Evolutionary conservation across 169 alveolate species (phyloP), one percentile per base, ranked within the genome.

Genomic region (Babesia divergens): DNA sequence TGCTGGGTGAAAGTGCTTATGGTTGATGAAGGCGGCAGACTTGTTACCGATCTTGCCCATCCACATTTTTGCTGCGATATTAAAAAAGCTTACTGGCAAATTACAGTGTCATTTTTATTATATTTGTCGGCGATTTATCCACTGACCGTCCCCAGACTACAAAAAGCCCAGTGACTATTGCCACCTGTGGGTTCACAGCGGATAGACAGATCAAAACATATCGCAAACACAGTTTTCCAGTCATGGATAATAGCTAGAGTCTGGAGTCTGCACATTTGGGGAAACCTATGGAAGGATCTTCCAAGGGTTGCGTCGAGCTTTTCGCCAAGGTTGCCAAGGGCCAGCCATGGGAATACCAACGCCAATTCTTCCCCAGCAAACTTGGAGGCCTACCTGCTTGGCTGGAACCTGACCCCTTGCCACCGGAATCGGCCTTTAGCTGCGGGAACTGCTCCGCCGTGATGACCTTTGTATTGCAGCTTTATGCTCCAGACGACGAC

Each of bases 1-100:
- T 40, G 97, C 97, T 32, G 99, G 98, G 79, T 96, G 99, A 75
- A 94, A 94, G 67, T 91, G 96, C 82, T 94, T 94, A 82, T 94
- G 97, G 82, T 91, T 91, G 81, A 94, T 89, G 70, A 94, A 94
- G 42, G 95, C 93, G 22, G 97, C 94, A 37, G 96, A 89, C 74
- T 94, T 94, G 66, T 91, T 91, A 14, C 97, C 96, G 51, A 94
- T 93, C 81, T 91, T 93, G 70, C 93, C 92, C 75, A 92, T 91
- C 95, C 94, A 91, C 96, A 92, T 92, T 56, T 82, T 89, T 59
- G n/a, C 59, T 43, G 59, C 59, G 59, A 62, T 62, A 47, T 46
- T 29, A 32, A 8, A 56, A 8, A 56, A 7, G 31, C 6, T 26
- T 52, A 7, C 20, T 52, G n/a, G n/a, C n/a, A n/a, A n/a, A n/a